A percentile compares a stretch with the other conserved stretches of the same genome.
These are phyloP conservation scores for Vanrija sp. DNA, from an alignment of 1,284 basidiomycete species.

Conservation along the genomic window DNA sequence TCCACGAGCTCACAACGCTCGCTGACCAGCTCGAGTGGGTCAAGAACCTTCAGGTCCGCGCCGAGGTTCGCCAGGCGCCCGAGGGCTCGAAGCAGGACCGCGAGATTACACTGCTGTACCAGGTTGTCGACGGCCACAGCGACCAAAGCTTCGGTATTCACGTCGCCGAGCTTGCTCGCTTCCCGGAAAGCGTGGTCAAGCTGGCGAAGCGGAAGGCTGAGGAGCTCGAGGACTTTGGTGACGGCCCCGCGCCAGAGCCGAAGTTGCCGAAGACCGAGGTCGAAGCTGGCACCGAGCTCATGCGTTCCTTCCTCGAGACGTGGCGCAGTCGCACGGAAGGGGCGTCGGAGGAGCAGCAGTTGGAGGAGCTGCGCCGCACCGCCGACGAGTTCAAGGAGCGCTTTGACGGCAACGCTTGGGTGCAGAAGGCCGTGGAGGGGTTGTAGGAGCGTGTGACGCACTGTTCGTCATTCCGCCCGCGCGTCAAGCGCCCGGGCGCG, in stretches of 20 bases:
- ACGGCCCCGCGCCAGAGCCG: conserved; percentile 38
- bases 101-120: conserved; percentile 91
- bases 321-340: conserved; percentile 58
- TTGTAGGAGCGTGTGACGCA: conserved; percentile 39
- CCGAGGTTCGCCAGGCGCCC: conserved; percentile 67
- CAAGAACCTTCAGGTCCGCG: conserved; percentile 92
- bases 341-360: conserved; percentile 58
- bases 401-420: conserved; percentile 75
- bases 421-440: conserved; percentile 58
- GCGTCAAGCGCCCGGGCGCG: too few relatives aligned
- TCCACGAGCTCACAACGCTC: conserved; percentile 92
- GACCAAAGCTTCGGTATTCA: conserved; percentile 99
- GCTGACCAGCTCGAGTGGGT: conserved; percentile 82
- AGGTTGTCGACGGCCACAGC: conserved; percentile 87
- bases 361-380: conserved; percentile 62
- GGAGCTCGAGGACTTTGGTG: conserved; percentile 88
- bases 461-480: too few relatives aligned
- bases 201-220: conserved; percentile 92
- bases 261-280: conserved; percentile 61
- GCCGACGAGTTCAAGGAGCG: conserved; percentile 64
- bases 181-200: conserved; percentile 91
- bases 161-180: conserved; percentile 92
- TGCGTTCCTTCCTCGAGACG: conserved; percentile 72
- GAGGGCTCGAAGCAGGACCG: conserved; percentile 60
- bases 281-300: conserved; percentile 72